Evolutionary conservation across 768 basidiomycete species (phyloP), one percentile per base, ranked within the genome.

Genomic region (Lentinus brumalis): DNA sequence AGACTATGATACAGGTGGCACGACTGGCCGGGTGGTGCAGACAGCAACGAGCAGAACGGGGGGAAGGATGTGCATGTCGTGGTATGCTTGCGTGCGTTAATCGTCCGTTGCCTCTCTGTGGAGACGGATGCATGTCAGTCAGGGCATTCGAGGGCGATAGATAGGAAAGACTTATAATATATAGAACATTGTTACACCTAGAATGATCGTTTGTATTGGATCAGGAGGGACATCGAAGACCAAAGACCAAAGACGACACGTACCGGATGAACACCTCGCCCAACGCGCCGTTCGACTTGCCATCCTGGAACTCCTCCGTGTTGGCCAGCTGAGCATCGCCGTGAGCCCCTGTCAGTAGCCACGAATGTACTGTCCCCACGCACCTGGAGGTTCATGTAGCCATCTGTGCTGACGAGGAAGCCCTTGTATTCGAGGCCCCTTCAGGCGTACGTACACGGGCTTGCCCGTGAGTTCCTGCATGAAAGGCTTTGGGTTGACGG

Each of bases 391-490:
- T 99, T 99, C 97, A 98, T 98, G 79, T 97, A 99, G 12, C 94
- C 94, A 76, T 99, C 97, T 7, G 97, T 98, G 70, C 93, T 96
- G 66, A 99, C 97, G 64, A 99, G 84, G 79, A 97, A 99, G 45
- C 97, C 97, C 80, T 95, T 97, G 83, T 98, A 98, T 73, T 98
- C 95, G 53, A 98, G 83, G 63, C 97, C 97, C 97, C 80, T 99
- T 99, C 71, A 99, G 85, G 61, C 87, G 86, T 64, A 98, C 97
- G 71, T 87, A 92, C 47, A 98, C 93, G 41, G 91, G 89, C 81
- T 99, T 98, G 64, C 97, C 97, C 30, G 97, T 98, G 67, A 98
- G 87, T 74, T 97, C 96, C 79, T 98, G 95, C 70, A 99, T 83
- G 80, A 98, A 98, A 6, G 97, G 97, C 79, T 98, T 98, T 21